Percentiles rank a stretch among this genome's conserved stretches.
phyloP scores from a whole-genome alignment of 179 eudicot genomes.

The Beta lomatogona region DNA sequence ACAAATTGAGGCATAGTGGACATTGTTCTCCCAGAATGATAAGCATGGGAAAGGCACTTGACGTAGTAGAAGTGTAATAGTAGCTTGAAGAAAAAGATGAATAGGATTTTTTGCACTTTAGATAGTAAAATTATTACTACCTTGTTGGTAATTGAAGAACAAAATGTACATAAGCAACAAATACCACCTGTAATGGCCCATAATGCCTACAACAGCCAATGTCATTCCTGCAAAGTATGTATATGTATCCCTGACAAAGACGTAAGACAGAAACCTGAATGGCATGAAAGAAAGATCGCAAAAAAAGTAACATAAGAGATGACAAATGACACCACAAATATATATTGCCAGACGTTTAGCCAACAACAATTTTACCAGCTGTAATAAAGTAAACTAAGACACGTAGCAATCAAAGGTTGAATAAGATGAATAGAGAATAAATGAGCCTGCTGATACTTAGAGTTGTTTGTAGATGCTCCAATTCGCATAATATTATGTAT shows the following conservation, averaged over 20 bases:
- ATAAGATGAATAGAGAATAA: constrained; percentile 91
- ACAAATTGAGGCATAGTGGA: background rate
- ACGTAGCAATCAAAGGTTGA: constrained; percentile 93
- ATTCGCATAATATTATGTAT: constrained; percentile 93
- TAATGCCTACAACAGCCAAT: constrained; percentile 93
- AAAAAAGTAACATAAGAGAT: background rate
- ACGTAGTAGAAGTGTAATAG: background rate
- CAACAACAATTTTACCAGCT: constrained; percentile 41
- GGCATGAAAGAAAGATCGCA: background rate
- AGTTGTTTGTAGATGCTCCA: constrained; percentile 54
- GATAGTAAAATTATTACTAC: too few species aligned
- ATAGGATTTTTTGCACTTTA: too few species aligned
- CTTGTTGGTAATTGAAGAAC: background rate
- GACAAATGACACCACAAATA: background rate
- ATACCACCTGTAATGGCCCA: constrained; percentile 82
- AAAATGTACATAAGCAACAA: constrained; percentile 3
- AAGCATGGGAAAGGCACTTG: too few species aligned
- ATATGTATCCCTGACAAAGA: constrained; percentile 97
- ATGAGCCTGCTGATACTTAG: constrained; percentile 90
- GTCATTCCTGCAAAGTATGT: constrained; percentile 99
- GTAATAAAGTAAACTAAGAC: constrained; percentile 81
- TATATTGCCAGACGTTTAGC: background rate
- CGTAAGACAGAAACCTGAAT: constrained; percentile 91
- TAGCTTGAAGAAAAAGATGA: background rate
- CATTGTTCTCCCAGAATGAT: background rate